Evolutionary conservation across 441 rosid genomes (phyloP), one percentile per base, ranked within the genome.

Genomic region (Brassica hybrid): DNA sequence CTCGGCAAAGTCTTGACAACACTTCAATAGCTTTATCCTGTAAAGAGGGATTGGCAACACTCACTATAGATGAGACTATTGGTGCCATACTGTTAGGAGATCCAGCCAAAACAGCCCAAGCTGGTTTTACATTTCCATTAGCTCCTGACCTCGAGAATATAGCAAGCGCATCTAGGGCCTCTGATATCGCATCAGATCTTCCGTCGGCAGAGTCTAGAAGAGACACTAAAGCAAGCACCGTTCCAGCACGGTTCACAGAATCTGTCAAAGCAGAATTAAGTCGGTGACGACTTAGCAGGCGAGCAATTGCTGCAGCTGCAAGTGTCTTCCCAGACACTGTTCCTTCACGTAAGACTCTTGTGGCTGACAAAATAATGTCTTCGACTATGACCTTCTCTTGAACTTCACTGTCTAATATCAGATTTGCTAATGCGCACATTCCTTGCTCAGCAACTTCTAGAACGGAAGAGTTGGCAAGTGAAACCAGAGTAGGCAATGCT

Each of bases 1-100:
- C 99, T 64, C 85, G 86, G 84, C 97, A 93, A 82, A 97, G 92
- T 76, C 92, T 86, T 36, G 99, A 91, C 81, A 91, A 77, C 71
- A 97, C 85, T 83, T 94, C 98, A 76, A 97, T 89, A 73, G 97
- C 99, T 85, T 94, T 93, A 80, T 97, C 99, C 89, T 94, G 99
- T 79, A 91, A 86, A 77, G 85, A 76, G 63, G 97, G 94, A 83
- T 88, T 79, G 76, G 91, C 87, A 80, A 93, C 90, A 81, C 84
- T 91, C 58, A 90, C 90, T 74, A 97, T 89, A n/a, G 94, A 89
- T 63, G 83, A 81, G 74, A 93, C 99, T 81, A 97, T 90, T 21
- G 99, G 98, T 64, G 84, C 80, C 76, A 93, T 90, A 79, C 91
- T 86, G 83, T 81, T 84, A 7, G 99, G 94, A 78, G 85, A 86